These are phyloP conservation scores for Citrus medica DNA, from an alignment of 345 rosid genomes.

Conservation along the genomic window DNA sequence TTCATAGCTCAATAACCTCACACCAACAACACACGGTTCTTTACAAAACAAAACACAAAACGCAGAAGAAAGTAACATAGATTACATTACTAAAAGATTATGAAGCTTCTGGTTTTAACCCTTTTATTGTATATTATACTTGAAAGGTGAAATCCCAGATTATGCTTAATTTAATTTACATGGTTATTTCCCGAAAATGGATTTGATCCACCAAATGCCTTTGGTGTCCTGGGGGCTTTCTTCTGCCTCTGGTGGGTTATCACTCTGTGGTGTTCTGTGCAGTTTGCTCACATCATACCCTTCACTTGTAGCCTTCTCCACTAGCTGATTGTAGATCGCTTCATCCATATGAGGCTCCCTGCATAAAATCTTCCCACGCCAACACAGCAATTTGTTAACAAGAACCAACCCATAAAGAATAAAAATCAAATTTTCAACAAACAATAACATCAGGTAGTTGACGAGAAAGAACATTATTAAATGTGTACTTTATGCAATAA, in stretches of 20 bases:
- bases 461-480: background rate
- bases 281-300: slow-evolving; percentile 78
- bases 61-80: background rate
- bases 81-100: too few relatives aligned
- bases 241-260: slow-evolving; percentile 53
- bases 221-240: slow-evolving; percentile 54
- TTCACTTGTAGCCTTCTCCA: slow-evolving; percentile 53
- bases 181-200: slow-evolving; percentile 54
- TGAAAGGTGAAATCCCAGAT: background rate
- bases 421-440: background rate
- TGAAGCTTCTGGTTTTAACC: too few relatives aligned
- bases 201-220: slow-evolving; percentile 89
- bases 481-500: background rate
- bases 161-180: background rate
- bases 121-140: background rate
- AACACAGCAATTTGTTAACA: background rate
- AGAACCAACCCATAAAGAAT: background rate
- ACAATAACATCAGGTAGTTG: background rate
- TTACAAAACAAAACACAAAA: background rate
- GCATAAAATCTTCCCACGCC: slow-evolving; percentile 53
- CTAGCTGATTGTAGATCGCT: slow-evolving; percentile 51
- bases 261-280: slow-evolving; percentile 70
- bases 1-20: background rate
- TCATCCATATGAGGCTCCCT: slow-evolving; percentile 60
- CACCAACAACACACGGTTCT: background rate